These are phyloP conservation scores for Backusella tuberculispora DNA, from an alignment of 192 early-diverging fungal species.

Conservation along the genomic window DNA sequence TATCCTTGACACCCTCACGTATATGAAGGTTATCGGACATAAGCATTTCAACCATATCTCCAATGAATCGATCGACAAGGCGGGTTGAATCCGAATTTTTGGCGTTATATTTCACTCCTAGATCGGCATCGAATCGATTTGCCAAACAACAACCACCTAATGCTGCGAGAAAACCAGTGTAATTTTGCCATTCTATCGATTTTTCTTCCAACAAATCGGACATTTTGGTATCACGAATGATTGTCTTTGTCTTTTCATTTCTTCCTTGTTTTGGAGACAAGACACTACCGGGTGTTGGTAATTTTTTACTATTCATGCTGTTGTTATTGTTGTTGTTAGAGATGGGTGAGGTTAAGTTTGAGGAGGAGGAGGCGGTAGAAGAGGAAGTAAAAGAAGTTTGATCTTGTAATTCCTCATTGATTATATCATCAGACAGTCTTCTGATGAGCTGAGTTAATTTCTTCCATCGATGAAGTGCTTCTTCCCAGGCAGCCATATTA, in stretches of 20 bases:
- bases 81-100: not conserved
- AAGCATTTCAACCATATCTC: constrained; percentile 72
- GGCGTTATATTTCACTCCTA: not conserved
- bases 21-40: constrained; percentile 74
- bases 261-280: not conserved
- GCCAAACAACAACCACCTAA: constrained; percentile 69
- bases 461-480: constrained; percentile 75
- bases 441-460: constrained; percentile 44
- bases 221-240: constrained; percentile 1
- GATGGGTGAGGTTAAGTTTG: no score
- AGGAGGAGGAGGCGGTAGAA: not conserved
- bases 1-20: constrained; percentile 77
- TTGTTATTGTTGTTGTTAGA: no score
- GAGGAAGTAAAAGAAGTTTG: not conserved
- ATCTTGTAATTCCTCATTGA: constrained; percentile 4
- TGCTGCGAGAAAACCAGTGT: constrained; percentile 79
- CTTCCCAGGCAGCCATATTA: constrained; percentile 80
- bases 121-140: not conserved
- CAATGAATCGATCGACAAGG: constrained; percentile 72
- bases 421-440: constrained; percentile 24
- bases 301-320: not conserved
- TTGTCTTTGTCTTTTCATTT: not conserved
- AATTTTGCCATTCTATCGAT: constrained; percentile 70
- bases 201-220: constrained; percentile 22
- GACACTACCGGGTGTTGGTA: not conserved